Percentiles rank a stretch among this genome's conserved stretches.
Evolutionary conservation across 768 basidiomycete species (phyloP).

Genomic region (Mrakia gelida): DNA sequence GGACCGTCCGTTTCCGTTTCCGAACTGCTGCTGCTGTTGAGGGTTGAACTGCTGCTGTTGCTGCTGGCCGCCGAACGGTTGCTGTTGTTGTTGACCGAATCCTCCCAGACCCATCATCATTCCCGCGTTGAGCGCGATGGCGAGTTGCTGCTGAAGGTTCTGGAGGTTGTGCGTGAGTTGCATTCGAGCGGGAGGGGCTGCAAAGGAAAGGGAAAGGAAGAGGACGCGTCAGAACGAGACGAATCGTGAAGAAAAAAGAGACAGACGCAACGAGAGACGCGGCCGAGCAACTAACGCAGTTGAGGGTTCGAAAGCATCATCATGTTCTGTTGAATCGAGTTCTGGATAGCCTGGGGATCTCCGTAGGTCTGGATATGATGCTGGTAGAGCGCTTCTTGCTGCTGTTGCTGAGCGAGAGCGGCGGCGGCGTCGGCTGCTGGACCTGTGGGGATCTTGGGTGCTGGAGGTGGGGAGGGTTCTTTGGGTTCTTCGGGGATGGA

Average conservation of each 20-base stretch:
- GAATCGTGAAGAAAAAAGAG: no score
- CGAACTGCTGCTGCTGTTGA: constrained; percentile 4
- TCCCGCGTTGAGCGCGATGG: neutral
- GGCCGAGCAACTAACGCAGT: neutral
- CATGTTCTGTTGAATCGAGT: constrained; percentile 9
- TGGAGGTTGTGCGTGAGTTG: constrained; percentile 18
- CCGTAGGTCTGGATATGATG: constrained; percentile 4
- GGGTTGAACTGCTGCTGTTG: constrained; percentile 5
- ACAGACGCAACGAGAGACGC: neutral
- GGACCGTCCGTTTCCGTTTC: neutral
- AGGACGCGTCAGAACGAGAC: constrained; percentile 3
- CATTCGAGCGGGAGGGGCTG: constrained; percentile 17
- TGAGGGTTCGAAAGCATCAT: neutral
- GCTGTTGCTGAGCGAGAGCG: constrained; percentile 10
- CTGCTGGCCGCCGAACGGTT: neutral
- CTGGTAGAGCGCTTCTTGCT: constrained; percentile 10
- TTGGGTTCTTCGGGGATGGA: neutral
- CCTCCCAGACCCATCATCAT: neutral
- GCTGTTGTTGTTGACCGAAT: neutral
- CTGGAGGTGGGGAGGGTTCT: neutral
- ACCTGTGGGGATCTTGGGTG: constrained; percentile 11
- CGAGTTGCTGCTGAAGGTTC: constrained; percentile 11
- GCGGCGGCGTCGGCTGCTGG: constrained; percentile 14
- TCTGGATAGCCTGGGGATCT: constrained; percentile 2
- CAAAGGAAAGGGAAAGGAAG: neutral